These are phyloP conservation scores for Termitomyces sp. DNA, from an alignment of 768 basidiomycete genomes.

Conservation along the genomic window DNA sequence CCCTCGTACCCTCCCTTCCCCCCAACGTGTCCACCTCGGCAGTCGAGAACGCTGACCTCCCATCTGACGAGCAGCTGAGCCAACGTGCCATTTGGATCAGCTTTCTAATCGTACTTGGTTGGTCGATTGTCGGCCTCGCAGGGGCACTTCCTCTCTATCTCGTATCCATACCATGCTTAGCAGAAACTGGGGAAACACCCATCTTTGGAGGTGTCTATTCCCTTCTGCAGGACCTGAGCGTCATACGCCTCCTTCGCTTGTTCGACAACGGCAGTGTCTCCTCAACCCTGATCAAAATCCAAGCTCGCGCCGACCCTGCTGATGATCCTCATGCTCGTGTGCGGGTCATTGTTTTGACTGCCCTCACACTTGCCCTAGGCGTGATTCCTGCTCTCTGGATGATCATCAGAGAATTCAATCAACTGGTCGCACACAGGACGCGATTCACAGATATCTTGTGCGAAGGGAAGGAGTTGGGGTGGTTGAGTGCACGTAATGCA, in stretches of 20 bases:
- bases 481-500: slow-evolving; percentile 57
- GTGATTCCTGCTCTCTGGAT: slow-evolving; percentile 61
- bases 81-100: slow-evolving; percentile 68
- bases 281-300: slow-evolving; percentile 21
- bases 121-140: slow-evolving; percentile 64
- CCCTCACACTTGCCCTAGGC: slow-evolving; percentile 54
- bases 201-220: slow-evolving; percentile 56
- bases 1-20: slow-evolving; percentile 55
- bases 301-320: slow-evolving; percentile 26
- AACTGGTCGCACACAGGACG: slow-evolving; percentile 44
- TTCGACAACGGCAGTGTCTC: slow-evolving; percentile 38
- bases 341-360: slow-evolving; percentile 65
- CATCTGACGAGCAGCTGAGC: slow-evolving; percentile 69
- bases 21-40: slow-evolving; percentile 47
- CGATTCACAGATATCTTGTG: slow-evolving; percentile 62
- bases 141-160: slow-evolving; percentile 72
- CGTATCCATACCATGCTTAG: slow-evolving; percentile 63
- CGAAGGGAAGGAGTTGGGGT: slow-evolving; percentile 68
- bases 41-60: slow-evolving; percentile 50
- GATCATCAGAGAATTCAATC: slow-evolving; percentile 59
- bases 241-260: slow-evolving; percentile 66
- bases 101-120: slow-evolving; percentile 57
- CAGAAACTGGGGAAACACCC: slow-evolving; percentile 37
- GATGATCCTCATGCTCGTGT: slow-evolving; percentile 38
- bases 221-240: slow-evolving; percentile 66